These are phyloP conservation scores for Aspergillus carlsbadensis DNA, from an alignment of 495 filamentous ascomycete species.

Conservation along the genomic window DNA sequence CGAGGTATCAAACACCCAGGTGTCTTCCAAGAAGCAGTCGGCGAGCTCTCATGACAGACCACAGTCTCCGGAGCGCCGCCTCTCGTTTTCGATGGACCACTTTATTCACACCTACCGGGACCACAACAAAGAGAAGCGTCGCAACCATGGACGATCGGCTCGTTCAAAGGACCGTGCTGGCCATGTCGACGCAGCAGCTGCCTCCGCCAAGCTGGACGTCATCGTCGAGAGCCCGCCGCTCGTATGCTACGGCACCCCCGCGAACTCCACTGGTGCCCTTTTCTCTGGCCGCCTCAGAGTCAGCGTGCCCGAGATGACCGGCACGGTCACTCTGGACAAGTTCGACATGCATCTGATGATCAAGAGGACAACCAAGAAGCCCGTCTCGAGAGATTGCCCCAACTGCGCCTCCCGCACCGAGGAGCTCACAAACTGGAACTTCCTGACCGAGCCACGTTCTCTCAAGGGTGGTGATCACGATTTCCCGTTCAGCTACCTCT, in stretches of 20 bases:
- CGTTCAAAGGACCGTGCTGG: slow-evolving; percentile 41
- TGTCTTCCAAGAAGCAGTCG: slow-evolving; percentile 33
- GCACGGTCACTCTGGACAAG: slow-evolving; percentile 59
- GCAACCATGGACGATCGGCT: slow-evolving; percentile 34
- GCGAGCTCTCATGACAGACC: slow-evolving; percentile 30
- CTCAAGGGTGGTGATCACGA: slow-evolving; percentile 67
- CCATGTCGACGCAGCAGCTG: slow-evolving; percentile 25
- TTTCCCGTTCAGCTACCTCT: slow-evolving; percentile 88
- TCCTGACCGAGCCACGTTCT: slow-evolving; percentile 65
- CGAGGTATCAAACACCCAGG: slow-evolving; percentile 12
- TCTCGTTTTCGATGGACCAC: slow-evolving; percentile 45
- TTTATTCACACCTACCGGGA: slow-evolving; percentile 46
- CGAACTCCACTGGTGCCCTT: slow-evolving; percentile 79
- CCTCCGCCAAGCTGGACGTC: slow-evolving; percentile 65
- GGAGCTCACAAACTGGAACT: slow-evolving; percentile 74
- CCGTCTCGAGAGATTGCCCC: slow-evolving; percentile 71
- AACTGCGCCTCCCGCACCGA: slow-evolving; percentile 69
- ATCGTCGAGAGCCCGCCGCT: slow-evolving; percentile 87
- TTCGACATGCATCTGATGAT: slow-evolving; percentile 69
- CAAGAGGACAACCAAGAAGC: slow-evolving; percentile 70
- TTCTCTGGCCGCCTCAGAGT: slow-evolving; percentile 82
- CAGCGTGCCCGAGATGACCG: slow-evolving; percentile 57
- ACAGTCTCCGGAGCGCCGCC: slow-evolving; percentile 43
- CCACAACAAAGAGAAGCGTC: slow-evolving; percentile 46
- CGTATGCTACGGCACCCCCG: slow-evolving; percentile 74